A percentile compares a stretch with the other conserved stretches of the same genome.
Conservation (phyloP, 2,329 filamentous ascomycete genomes). For the Fusarium sp. region DNA sequence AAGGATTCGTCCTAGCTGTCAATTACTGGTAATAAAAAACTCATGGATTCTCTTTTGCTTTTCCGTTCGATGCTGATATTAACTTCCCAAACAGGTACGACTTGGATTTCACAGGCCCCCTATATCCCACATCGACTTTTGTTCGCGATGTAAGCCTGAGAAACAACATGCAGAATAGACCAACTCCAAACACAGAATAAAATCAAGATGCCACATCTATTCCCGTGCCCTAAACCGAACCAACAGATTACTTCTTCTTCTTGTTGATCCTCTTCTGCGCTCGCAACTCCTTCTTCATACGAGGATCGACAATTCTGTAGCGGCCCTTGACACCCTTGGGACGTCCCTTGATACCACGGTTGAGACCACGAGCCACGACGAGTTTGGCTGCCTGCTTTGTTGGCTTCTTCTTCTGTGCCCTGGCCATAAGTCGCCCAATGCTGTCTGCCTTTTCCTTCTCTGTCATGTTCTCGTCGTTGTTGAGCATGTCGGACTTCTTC, state of each 20-base stretch:
- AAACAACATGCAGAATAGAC: slow-evolving; percentile 20
- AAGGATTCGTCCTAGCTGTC: slow-evolving; percentile 80
- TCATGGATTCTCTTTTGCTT: background rate
- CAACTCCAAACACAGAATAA: slow-evolving; percentile 23
- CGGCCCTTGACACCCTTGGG: slow-evolving; percentile 94
- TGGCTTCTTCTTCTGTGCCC: slow-evolving; percentile 87
- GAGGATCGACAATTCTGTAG: slow-evolving; percentile 96
- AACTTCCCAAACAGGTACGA: slow-evolving; percentile 72
- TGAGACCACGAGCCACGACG: slow-evolving; percentile 86
- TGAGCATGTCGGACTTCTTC: slow-evolving; percentile 94
- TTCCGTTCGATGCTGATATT: slow-evolving; percentile 3
- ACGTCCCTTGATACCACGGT: slow-evolving; percentile 86
- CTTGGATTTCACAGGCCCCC: slow-evolving; percentile 78
- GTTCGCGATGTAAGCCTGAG: slow-evolving; percentile 56
- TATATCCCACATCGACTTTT: slow-evolving; percentile 73
- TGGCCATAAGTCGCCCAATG: slow-evolving; percentile 84
- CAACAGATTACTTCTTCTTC: slow-evolving; percentile 66
- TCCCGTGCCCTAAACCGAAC: slow-evolving; percentile 3
- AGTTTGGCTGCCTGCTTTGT: slow-evolving; percentile 85
- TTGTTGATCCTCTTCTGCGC: slow-evolving; percentile 83
- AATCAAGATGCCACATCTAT: slow-evolving; percentile 32
- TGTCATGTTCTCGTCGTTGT: slow-evolving; percentile 89
- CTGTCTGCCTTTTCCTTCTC: slow-evolving; percentile 95
- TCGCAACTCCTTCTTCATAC: slow-evolving; percentile 96
- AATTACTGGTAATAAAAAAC: slow-evolving; percentile 77